These are phyloP conservation scores for Wickerhamia fluorescens DNA, from an alignment of 805 yeast genomes.

Conservation along the genomic window DNA sequence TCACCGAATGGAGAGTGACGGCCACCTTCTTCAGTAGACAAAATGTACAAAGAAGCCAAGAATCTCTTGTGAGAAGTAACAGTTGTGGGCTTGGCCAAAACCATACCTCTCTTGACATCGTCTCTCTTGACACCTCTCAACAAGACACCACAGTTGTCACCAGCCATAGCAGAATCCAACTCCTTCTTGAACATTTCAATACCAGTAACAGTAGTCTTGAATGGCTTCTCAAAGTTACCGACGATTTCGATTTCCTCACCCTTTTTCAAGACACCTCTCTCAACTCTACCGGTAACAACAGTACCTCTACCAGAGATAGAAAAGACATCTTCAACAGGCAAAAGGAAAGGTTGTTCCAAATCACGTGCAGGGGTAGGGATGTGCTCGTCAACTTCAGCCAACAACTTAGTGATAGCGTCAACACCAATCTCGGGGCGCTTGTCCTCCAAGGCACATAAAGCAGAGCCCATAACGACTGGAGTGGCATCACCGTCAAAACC, in stretches of 20 bases:
- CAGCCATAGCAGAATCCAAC: slow-evolving; percentile 95
- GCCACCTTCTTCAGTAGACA: slow-evolving; percentile 98
- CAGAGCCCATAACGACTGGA: slow-evolving; percentile 98
- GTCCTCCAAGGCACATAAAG: slow-evolving; percentile 90
- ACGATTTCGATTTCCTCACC: slow-evolving; percentile 98
- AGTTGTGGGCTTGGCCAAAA: slow-evolving; percentile 85
- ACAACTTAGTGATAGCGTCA: slow-evolving; percentile 72
- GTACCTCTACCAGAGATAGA: slow-evolving; percentile 99
- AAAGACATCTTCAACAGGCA: slow-evolving; percentile 97
- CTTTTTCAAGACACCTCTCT: slow-evolving; percentile 94
- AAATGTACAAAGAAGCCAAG: slow-evolving; percentile 86
- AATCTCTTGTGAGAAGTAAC: slow-evolving; percentile 90
- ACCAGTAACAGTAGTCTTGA: slow-evolving; percentile 95
- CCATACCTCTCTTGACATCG: slow-evolving; percentile 96
- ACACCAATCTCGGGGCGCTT: slow-evolving; percentile 87
- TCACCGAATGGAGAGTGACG: slow-evolving; percentile 96
- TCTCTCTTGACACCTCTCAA: slow-evolving; percentile 98
- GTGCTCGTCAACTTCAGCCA: slow-evolving; percentile 88
- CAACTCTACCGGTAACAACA: slow-evolving; percentile 98
- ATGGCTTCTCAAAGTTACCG: slow-evolving; percentile 78
- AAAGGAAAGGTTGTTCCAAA: slow-evolving; percentile 89
- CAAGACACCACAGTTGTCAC: slow-evolving; percentile 97
- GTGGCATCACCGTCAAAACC: slow-evolving; percentile 98
- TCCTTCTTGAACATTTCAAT: slow-evolving; percentile 99
- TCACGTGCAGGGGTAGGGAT: slow-evolving; percentile 97